Conservation (phyloP, 1,284 basidiomycete species). For the Naganishia liquefaciens region DNA sequence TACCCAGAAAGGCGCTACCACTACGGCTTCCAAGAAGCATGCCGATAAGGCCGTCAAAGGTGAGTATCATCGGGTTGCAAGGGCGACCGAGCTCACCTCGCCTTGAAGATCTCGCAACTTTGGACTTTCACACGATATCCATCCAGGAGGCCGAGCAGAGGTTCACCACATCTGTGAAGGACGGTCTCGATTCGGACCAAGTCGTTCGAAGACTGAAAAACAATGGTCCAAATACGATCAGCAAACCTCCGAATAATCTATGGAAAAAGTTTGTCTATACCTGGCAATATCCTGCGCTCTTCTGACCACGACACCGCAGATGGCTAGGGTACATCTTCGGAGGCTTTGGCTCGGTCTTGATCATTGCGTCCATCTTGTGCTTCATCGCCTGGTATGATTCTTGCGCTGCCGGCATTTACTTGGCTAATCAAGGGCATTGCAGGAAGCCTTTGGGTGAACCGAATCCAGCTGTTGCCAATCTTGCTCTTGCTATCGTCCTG, state of each 20-base stretch:
- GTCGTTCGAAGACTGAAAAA: slow-evolving; percentile 56
- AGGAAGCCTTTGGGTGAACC: slow-evolving; percentile 58
- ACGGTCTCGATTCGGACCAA: slow-evolving; percentile 60
- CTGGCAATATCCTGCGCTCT: neutral
- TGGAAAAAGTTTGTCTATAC: slow-evolving; percentile 46
- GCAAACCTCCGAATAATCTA: slow-evolving; percentile 51
- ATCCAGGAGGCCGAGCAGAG: slow-evolving; percentile 58
- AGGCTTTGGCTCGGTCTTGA: slow-evolving; percentile 62
- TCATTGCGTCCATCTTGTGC: slow-evolving; percentile 58
- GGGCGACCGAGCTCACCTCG: neutral
- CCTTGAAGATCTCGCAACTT: slow-evolving; percentile 32
- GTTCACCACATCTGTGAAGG: slow-evolving; percentile 57
- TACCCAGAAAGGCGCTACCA: slow-evolving; percentile 35
- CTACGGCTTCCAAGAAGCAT: slow-evolving; percentile 2
- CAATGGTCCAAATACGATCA: slow-evolving; percentile 54
- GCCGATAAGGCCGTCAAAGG: slow-evolving; percentile 28
- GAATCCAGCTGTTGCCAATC: slow-evolving; percentile 54
- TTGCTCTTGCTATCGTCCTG: slow-evolving; percentile 57
- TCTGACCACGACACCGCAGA: slow-evolving; percentile 30
- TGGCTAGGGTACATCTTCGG: slow-evolving; percentile 57
- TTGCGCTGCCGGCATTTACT: no score
- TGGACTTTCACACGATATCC: slow-evolving; percentile 62
- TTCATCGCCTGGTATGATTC: slow-evolving; percentile 55
- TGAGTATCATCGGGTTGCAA: neutral
- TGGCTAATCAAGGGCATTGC: neutral